phyloP scores from a whole-genome alignment of 2,329 filamentous ascomycete species.

The Fusarium sp. region DNA sequence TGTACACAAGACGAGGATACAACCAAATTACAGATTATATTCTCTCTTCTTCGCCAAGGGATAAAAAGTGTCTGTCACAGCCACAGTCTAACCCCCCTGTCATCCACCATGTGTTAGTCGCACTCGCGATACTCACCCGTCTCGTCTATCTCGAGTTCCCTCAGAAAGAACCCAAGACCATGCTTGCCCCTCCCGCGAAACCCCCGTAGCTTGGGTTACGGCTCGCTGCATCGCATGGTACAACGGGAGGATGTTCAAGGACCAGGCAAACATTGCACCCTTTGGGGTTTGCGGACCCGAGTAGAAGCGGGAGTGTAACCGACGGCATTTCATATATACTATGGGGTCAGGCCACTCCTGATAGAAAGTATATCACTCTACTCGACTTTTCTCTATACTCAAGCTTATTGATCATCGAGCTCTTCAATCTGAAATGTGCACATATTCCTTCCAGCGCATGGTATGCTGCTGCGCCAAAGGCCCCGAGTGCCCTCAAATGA shows the following conservation, averaged over 20 bases:
- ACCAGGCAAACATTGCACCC: slow-evolving; percentile 29
- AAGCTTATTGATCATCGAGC: not conserved
- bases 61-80: not conserved
- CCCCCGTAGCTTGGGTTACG: slow-evolving; percentile 36
- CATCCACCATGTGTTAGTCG: slow-evolving; percentile 22
- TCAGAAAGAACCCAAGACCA: slow-evolving; percentile 28
- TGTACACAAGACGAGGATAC: no score
- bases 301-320: slow-evolving; percentile 32
- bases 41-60: no score
- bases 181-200: slow-evolving; percentile 39
- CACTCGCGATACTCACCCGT: slow-evolving; percentile 40
- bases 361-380: not conserved
- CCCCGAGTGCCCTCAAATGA: slow-evolving; percentile 45
- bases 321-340: slow-evolving; percentile 20
- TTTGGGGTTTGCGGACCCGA: slow-evolving; percentile 39
- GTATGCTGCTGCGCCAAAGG: slow-evolving; percentile 49
- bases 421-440: slow-evolving; percentile 37
- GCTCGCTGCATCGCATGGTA: slow-evolving; percentile 35
- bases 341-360: not conserved
- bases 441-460: slow-evolving; percentile 46
- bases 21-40: no score
- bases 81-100: not conserved
- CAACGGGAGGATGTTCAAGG: slow-evolving; percentile 18
- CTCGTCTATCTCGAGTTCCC: slow-evolving; percentile 39
- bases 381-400: not conserved